These are phyloP conservation scores for Sergeia podlipaevii DNA, from an alignment of 208 protist genomes.

Conservation along the genomic window DNA sequence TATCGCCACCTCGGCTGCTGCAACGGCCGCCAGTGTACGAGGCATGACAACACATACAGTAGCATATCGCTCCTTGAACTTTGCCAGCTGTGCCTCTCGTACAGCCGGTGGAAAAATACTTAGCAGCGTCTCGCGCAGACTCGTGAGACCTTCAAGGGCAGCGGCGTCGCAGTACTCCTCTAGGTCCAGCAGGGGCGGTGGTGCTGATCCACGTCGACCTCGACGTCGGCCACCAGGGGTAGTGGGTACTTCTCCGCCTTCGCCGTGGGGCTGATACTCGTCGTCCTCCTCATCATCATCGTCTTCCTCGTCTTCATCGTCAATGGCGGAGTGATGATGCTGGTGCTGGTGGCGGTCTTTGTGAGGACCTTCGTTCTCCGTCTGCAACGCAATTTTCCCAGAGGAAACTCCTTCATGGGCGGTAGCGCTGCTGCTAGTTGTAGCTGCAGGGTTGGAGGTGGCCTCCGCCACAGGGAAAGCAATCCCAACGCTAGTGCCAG, in stretches of 20 bases:
- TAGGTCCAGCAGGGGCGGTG: too few species aligned
- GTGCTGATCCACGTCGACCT: conserved; percentile 11
- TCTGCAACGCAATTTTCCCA: background rate
- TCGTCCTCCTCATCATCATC: conserved; percentile 3
- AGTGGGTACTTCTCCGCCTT: too few species aligned
- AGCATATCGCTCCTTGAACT: background rate
- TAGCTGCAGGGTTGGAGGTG: background rate
- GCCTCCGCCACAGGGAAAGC: too few species aligned
- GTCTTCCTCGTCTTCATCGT: background rate
- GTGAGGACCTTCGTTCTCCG: background rate
- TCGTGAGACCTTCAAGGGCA: too few species aligned
- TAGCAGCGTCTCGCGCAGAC: conserved; percentile 23
- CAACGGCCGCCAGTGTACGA: background rate
- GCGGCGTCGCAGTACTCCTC: too few species aligned
- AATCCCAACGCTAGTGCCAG: too few species aligned
- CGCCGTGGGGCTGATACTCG: too few species aligned
- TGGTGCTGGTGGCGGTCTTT: too few species aligned
- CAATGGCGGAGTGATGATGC: too few species aligned
- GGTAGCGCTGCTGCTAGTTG: background rate
- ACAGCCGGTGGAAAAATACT: conserved; percentile 19
- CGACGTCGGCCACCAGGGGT: too few species aligned
- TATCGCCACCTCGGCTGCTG: background rate
- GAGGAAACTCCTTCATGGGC: background rate
- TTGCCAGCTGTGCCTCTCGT: background rate
- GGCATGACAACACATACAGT: background rate